A percentile compares a stretch with the other conserved stretches of the same genome.
These are phyloP conservation scores for Aspergillus haitiensis DNA, from an alignment of 495 filamentous ascomycete genomes.

Conservation along the genomic window DNA sequence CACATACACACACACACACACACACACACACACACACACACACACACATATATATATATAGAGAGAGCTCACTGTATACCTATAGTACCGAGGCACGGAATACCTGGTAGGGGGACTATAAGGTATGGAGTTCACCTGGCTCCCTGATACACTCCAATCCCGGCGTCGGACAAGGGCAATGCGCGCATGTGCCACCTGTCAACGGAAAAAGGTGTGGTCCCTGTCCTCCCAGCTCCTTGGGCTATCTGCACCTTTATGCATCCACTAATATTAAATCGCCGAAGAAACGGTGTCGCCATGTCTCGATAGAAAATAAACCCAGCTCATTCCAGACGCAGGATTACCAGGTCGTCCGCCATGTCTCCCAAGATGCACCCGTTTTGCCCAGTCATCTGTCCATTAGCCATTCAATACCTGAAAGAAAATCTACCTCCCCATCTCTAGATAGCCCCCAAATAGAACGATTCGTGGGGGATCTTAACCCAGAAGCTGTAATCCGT, in stretches of 20 bases:
- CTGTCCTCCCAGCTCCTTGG: not conserved
- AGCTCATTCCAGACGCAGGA: conserved; percentile 8
- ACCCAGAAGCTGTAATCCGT: conserved; percentile 50
- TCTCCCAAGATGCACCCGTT: not conserved
- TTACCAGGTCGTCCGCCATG: no score
- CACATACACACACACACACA: no score
- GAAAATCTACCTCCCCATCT: conserved; percentile 4
- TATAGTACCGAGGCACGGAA: not conserved
- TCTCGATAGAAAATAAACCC: conserved; percentile 14
- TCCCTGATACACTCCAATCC: conserved; percentile 38
- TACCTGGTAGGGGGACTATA: not conserved
- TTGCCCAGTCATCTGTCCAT: not conserved
- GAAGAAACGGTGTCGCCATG: conserved; percentile 43
- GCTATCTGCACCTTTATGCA: not conserved
- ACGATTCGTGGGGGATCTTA: conserved; percentile 51
- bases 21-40: no score
- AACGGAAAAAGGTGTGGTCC: conserved; percentile 37
- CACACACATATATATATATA: no score
- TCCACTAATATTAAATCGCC: not conserved
- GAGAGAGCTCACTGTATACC: no score
- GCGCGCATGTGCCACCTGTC: conserved; percentile 38
- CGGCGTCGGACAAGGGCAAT: conserved; percentile 37
- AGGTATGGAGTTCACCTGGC: conserved; percentile 44
- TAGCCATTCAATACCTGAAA: not conserved
- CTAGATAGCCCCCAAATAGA: conserved; percentile 27